These are phyloP conservation scores for Primulina huaijiensis DNA, from an alignment of 257 asterid species.

Conservation along the genomic window DNA sequence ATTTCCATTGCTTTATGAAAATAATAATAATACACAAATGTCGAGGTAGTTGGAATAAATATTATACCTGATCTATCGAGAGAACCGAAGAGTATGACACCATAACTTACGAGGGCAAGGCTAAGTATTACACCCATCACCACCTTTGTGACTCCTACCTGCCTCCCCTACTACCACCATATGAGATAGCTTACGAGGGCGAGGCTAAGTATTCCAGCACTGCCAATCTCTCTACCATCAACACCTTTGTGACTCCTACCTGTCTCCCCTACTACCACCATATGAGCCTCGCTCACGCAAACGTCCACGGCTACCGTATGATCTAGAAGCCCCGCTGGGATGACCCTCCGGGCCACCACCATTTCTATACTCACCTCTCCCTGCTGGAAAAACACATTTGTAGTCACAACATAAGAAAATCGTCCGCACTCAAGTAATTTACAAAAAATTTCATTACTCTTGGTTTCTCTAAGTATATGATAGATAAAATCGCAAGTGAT, in stretches of 20 bases:
- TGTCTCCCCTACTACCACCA: constrained; percentile 51
- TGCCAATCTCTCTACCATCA: constrained; percentile 36
- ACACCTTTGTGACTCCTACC: constrained; percentile 65
- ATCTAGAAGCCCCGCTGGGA: not conserved
- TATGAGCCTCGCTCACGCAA: constrained; percentile 48
- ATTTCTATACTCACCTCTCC: constrained; percentile 69
- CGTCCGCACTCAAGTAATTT: not conserved
- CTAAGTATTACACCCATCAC: constrained; percentile 26
- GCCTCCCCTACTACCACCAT: constrained; percentile 50
- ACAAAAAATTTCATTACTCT: too few species aligned
- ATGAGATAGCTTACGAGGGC: constrained; percentile 12
- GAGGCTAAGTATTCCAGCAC: too few species aligned
- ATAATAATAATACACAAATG: not conserved
- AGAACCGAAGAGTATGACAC: not conserved
- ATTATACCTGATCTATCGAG: not conserved
- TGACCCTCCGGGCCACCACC: constrained; percentile 11
- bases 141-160: constrained; percentile 65
- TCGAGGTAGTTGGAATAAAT: not conserved
- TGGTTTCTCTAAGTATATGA: too few species aligned
- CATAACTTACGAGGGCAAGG: not conserved
- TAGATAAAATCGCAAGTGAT: too few species aligned
- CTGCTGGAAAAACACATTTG: constrained; percentile 33
- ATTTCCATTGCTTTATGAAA: not conserved
- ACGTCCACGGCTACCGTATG: constrained; percentile 37
- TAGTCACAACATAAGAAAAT: not conserved